Evolutionary conservation across 2,329 filamentous ascomycete genomes (phyloP), one percentile per base, ranked within the genome.

Genomic region (Arthroderma uncinatum): DNA sequence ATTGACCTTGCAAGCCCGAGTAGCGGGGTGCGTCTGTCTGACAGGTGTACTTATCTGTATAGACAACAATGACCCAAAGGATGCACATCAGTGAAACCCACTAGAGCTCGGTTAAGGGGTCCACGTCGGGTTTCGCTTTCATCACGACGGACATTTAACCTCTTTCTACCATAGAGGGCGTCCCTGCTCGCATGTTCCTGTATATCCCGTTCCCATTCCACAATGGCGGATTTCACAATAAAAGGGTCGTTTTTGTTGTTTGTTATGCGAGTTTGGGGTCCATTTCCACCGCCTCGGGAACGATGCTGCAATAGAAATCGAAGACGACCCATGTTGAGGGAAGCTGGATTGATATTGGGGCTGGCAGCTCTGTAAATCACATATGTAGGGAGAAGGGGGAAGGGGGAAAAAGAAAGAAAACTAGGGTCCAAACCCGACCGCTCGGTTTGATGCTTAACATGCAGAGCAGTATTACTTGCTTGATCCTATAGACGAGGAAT

Each of bases 391-490:
- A 16, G 14, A n/a, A 48, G 10, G 44, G 23, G 12, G 40, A n/a
- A 19, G 19, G n/a, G 21, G 8, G n/a, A 48, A 48, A 28, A 28
- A 30, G 44, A n/a, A 2, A 14, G 25, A n/a, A 10, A 39, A 39
- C 44, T 19, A 48, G 44, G 44, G 44, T 48, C 44, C 44, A 25
- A 48, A 48, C 44, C 44, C 44, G 44, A 48, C 44, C 25, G 21
- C 44, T 48, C 12, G 44, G 44, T 48, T n/a, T n/a, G 12, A 48
- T 48, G 44, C 23, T n/a, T 48, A 48, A 48, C 44, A 48, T 48
- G 44, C 44, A 48, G 44, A 28, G 21, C 44, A 48, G 44, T 30
- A 48, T 48, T 48, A 30, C 44, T 28, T 48, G 44, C 44, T 48
- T 48, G 9, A 19, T 42, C 39, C 10, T 25, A 9, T n/a, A 48